phyloP scores from a whole-genome alignment of 179 eudicot species.

The Pouteria campechiana region DNA sequence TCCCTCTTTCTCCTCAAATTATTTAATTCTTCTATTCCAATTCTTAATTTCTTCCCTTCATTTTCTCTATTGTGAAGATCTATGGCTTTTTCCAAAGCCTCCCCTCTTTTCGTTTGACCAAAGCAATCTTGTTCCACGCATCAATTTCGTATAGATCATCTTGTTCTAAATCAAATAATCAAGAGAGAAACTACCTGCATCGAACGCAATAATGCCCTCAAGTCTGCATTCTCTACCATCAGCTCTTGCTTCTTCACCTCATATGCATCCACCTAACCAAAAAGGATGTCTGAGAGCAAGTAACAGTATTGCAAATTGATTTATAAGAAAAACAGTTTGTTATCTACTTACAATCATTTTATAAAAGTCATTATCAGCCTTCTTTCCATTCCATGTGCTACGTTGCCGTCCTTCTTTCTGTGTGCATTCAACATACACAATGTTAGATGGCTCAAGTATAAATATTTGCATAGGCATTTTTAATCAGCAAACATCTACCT shows the following conservation, averaged over 20 bases:
- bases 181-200: conserved; percentile 79
- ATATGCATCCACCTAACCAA: conserved; percentile 84
- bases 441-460: background rate
- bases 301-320: too few relatives aligned
- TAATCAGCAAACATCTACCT: conserved; percentile 32
- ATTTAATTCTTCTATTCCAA: too few relatives aligned
- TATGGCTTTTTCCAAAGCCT: too few relatives aligned
- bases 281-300: too few relatives aligned
- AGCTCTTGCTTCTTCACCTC: conserved; percentile 96
- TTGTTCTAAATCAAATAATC: too few relatives aligned
- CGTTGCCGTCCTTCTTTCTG: conserved; percentile 99
- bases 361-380: conserved; percentile 90
- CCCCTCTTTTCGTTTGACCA: too few relatives aligned
- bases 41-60: too few relatives aligned
- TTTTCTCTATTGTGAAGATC: too few relatives aligned
- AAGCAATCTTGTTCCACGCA: too few relatives aligned
- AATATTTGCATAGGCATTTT: background rate
- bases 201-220: conserved; percentile 86
- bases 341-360: conserved; percentile 81
- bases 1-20: too few relatives aligned
- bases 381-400: conserved; percentile 99
- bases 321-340: too few relatives aligned
- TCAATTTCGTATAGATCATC: too few relatives aligned
- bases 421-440: conserved; percentile 4
- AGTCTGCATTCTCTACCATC: conserved; percentile 84